Evolutionary conservation across 2,329 filamentous ascomycete genomes (phyloP).

Genomic region (Herpotrichia juniperi): DNA sequence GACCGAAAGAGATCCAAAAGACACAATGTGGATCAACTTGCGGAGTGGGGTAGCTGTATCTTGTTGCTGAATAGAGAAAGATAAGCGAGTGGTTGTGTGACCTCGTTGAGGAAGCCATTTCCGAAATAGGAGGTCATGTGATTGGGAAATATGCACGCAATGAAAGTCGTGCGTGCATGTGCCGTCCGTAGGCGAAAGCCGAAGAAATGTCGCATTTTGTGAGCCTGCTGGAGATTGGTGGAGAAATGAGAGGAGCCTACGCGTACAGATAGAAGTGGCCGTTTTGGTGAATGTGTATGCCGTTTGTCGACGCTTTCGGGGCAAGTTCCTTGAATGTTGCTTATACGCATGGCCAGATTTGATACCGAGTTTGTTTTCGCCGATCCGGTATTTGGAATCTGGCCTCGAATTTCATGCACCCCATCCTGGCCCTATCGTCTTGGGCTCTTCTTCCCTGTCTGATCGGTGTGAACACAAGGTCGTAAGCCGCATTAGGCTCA

Average conservation of each 20-base stretch:
- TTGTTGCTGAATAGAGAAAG: not conserved
- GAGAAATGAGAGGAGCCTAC: not conserved
- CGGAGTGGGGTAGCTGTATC: not conserved
- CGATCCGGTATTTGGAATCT: not conserved
- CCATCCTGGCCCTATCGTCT: not conserved
- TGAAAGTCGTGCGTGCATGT: not conserved
- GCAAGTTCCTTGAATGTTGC: not conserved
- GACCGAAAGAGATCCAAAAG: not conserved
- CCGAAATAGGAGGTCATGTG: not conserved
- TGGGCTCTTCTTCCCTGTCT: not conserved
- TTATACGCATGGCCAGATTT: not conserved
- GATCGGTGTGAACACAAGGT: not conserved
- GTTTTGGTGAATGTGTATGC: not conserved
- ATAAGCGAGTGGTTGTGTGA: not conserved
- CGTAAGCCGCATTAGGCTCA: conserved; percentile 1
- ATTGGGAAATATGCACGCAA: conserved; percentile 6
- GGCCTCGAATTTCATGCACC: not conserved
- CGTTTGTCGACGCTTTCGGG: not conserved
- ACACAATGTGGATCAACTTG: not conserved
- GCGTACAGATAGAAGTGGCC: not conserved
- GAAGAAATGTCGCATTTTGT: not conserved
- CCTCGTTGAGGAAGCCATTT: not conserved
- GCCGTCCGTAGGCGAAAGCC: not conserved
- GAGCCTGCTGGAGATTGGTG: not conserved
- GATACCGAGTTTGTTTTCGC: not conserved